phyloP scores from a whole-genome alignment of 2,329 filamentous ascomycete species.

The Xylariales sp. region DNA sequence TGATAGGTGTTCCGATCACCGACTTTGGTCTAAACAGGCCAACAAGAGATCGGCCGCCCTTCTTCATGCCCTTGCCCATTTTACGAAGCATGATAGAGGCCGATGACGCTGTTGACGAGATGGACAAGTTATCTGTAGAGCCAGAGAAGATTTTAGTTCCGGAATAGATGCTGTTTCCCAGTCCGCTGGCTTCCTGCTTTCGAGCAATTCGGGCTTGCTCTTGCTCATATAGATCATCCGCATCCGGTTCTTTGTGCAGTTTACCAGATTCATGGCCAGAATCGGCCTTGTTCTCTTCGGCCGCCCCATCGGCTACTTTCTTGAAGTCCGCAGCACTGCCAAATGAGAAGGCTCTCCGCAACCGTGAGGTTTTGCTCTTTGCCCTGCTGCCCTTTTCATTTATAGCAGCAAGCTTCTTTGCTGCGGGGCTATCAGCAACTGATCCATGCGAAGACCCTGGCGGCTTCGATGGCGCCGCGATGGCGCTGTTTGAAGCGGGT shows the following conservation, averaged over 20 bases:
- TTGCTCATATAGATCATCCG: constrained; percentile 68
- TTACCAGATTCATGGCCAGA: constrained; percentile 49
- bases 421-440: constrained; percentile 62
- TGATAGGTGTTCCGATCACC: constrained; percentile 69
- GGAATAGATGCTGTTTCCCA: constrained; percentile 91
- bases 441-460: constrained; percentile 20
- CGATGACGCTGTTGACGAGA: constrained; percentile 84
- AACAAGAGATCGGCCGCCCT: constrained; percentile 82
- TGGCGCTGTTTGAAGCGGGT: constrained; percentile 23
- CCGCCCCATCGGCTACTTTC: constrained; percentile 45
- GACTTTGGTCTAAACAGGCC: constrained; percentile 95
- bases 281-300: constrained; percentile 18
- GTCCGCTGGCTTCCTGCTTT: constrained; percentile 85
- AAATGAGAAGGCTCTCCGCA: constrained; percentile 93
- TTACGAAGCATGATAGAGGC: constrained; percentile 94
- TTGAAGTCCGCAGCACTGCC: constrained; percentile 89
- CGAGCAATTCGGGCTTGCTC: constrained; percentile 90
- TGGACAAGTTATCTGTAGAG: constrained; percentile 91
- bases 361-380: constrained; percentile 79
- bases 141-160: constrained; percentile 80
- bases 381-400: constrained; percentile 74
- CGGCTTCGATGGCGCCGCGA: constrained; percentile 25
- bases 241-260: constrained; percentile 60
- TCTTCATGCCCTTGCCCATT: constrained; percentile 99
- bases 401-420: constrained; percentile 81